Conservation (phyloP, 768 basidiomycete species). For the Cyclocybe aegerita region DNA sequence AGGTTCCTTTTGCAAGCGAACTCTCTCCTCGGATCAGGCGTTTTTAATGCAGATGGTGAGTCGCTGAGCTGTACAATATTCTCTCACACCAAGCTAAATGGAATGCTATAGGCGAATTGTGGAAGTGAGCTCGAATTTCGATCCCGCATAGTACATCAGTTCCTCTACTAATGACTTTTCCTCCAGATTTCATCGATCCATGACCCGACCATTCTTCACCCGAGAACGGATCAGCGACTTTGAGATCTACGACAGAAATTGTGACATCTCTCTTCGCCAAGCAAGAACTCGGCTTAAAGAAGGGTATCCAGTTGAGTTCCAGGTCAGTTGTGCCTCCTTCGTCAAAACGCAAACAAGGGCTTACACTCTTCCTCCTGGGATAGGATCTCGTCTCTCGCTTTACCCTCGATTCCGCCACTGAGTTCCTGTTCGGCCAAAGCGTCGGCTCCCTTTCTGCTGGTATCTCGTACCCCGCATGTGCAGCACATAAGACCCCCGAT, state of each 20-base stretch:
- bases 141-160: not conserved
- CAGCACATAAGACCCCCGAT: constrained; percentile 23
- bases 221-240: constrained; percentile 62
- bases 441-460: constrained; percentile 49
- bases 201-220: constrained; percentile 72
- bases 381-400: constrained; percentile 49
- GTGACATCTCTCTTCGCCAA: constrained; percentile 42
- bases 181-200: constrained; percentile 55
- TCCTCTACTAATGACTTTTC: not conserved
- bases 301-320: constrained; percentile 59
- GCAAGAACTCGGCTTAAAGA: constrained; percentile 42
- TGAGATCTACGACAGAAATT: constrained; percentile 58
- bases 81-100: not conserved
- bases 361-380: not conserved
- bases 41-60: constrained; percentile 61
- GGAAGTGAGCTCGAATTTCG: constrained; percentile 50
- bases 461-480: constrained; percentile 45
- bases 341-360: not conserved
- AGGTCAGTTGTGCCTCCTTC: constrained; percentile 32
- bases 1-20: constrained; percentile 23
- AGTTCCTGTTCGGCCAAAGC: constrained; percentile 56
- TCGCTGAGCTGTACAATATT: constrained; percentile 1
- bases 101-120: constrained; percentile 51
- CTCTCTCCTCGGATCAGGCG: constrained; percentile 50
- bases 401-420: constrained; percentile 65